phyloP scores from a whole-genome alignment of 2,329 filamentous ascomycete species.

The Chaetomiaceae sp. region DNA sequence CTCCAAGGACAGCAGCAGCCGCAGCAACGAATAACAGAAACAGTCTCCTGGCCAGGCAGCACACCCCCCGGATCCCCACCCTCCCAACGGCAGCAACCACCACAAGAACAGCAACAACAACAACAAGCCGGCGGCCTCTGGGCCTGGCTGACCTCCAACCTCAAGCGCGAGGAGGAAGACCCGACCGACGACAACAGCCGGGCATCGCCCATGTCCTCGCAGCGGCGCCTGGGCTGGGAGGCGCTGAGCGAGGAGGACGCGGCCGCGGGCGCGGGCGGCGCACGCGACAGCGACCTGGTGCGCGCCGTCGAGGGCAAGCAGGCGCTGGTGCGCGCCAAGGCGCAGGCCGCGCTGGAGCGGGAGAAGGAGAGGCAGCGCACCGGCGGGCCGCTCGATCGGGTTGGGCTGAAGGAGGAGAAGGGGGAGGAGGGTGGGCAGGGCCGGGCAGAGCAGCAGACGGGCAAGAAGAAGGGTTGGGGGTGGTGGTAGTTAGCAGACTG shows the following conservation, averaged over 20 bases:
- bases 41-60: conserved; percentile 16
- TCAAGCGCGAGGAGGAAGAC: conserved; percentile 34
- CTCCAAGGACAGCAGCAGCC: not conserved
- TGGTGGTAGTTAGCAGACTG: conserved; percentile 29
- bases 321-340: no score
- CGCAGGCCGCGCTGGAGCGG: conserved; percentile 39
- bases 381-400: conserved; percentile 46
- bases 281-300: conserved; percentile 27
- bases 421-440: conserved; percentile 1
- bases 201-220: conserved; percentile 18
- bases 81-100: not conserved
- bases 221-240: conserved; percentile 28
- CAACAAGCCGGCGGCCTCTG: conserved; percentile 22
- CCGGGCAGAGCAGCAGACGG: conserved; percentile 22
- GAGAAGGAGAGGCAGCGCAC: conserved; percentile 46
- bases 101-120: not conserved
- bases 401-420: conserved; percentile 35
- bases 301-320: conserved; percentile 30
- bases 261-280: conserved; percentile 23
- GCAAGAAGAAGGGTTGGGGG: conserved; percentile 45
- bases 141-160: conserved; percentile 35
- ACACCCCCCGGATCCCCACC: not conserved
- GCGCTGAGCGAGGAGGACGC: conserved; percentile 31
- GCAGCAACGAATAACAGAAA: conserved; percentile 9
- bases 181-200: no score